Evolutionary conservation across 2,329 filamentous ascomycete genomes (phyloP).

Genomic region (Trichoderma guizhouense): DNA sequence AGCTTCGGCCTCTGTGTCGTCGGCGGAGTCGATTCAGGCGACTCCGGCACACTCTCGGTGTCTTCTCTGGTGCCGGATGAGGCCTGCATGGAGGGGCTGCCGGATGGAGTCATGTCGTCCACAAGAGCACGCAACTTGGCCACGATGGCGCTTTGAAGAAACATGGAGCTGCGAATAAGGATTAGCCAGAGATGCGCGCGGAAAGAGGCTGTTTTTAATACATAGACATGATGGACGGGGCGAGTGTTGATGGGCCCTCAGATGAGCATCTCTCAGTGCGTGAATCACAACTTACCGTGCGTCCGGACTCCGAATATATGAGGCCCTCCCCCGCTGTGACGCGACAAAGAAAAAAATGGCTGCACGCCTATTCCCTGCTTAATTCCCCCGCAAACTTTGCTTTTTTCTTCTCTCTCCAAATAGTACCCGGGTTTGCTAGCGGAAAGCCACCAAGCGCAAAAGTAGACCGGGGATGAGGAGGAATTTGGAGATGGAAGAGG

Average conservation of each 20-base stretch:
- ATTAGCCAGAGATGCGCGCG: not conserved
- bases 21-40: slow-evolving; percentile 25
- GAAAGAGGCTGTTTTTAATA: no score
- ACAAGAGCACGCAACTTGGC: slow-evolving; percentile 31
- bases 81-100: slow-evolving; percentile 14
- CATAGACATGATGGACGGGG: not conserved
- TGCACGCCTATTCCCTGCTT: slow-evolving; percentile 16
- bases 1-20: slow-evolving; percentile 25
- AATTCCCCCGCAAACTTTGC: not conserved
- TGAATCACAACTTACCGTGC: not conserved
- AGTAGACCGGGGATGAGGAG: not conserved
- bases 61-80: not conserved
- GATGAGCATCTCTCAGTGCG: slow-evolving; percentile 26
- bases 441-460: not conserved
- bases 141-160: slow-evolving; percentile 28
- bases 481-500: slow-evolving; percentile 4
- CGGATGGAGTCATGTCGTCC: slow-evolving; percentile 22
- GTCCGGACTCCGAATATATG: not conserved
- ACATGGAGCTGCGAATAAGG: slow-evolving; percentile 19
- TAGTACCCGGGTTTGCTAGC: not conserved
- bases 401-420: slow-evolving; percentile 1
- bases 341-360: slow-evolving; percentile 3
- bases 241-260: slow-evolving; percentile 28
- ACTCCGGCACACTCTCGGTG: not conserved
- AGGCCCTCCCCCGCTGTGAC: slow-evolving; percentile 12